Evolutionary conservation across 768 basidiomycete species (phyloP), one percentile per base, ranked within the genome.

Genomic region (Stropharia rugosoannulata): DNA sequence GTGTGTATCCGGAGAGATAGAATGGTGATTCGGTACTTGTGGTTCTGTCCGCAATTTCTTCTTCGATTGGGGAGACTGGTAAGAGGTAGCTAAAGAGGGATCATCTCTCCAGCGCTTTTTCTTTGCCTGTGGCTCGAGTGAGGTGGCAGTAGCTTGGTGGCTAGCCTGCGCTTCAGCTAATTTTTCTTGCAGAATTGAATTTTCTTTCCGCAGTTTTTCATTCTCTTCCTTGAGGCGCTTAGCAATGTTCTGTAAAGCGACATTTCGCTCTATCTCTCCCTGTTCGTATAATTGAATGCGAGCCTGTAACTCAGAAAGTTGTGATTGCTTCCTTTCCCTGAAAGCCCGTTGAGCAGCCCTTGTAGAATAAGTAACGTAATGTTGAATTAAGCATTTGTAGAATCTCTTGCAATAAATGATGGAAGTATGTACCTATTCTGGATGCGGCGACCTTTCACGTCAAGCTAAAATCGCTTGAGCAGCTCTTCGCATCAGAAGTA

Each of bases 311-410:
- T 93, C 92, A 8, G 89, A 85, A 36, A 95, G 86, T 64, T 93
- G 92, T 4, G 88, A 85, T 67, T 94, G 91, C 71, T 91, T 94
- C 57, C 93, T 83, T 66, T 94, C 93, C 46, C 93, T 82, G 71
- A 95, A 94, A 11, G 93, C 92, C 37, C 93, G 87, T 67, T 95
- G 93, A 11, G 92, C 92, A 29, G 89, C 90, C 66, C 93, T 93
- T 62, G 13, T 25, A 40, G 49, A 48, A 54, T 52, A 48, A 37
- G 16, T 13, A 40, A 25, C 51, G 9, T 4, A 22, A 22, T 22
- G 22, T 22, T 22, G 22, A 22, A 22, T 61, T 47, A 59, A 42
- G 54, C 42, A 12, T 15, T 22, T 50, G 4, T 19, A 11, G 45
- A 44, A 53, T 36, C 39, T 46, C 19, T 19, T 37, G 35, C 7